A percentile compares a stretch with the other conserved stretches of the same genome.
Evolutionary conservation across 768 basidiomycete species (phyloP).

Genomic region (Russula emetica): DNA sequence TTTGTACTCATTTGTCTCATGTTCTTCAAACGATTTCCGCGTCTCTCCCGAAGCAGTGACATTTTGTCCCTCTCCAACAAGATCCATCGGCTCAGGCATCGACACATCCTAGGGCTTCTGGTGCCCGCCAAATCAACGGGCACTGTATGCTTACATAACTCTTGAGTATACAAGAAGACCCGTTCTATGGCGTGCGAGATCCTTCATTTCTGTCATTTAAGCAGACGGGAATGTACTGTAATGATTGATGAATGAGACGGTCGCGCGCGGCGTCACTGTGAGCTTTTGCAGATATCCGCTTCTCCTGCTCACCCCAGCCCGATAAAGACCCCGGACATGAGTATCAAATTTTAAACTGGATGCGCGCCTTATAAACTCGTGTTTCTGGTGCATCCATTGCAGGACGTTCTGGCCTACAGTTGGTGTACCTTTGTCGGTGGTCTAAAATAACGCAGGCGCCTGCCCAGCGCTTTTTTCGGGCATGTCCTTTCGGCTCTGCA

Average conservation of each 20-base stretch:
- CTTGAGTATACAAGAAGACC: not conserved
- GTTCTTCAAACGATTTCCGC: not conserved
- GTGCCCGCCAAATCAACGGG: not conserved
- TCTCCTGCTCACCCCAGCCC: not conserved
- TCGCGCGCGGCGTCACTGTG: not conserved
- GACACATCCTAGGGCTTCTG: not conserved
- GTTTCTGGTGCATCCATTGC: not conserved
- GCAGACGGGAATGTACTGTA: not conserved
- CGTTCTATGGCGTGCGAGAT: not conserved
- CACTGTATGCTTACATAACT: not conserved
- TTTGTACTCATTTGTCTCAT: not conserved
- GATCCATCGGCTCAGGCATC: not conserved
- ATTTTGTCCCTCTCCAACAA: not conserved
- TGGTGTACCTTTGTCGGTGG: not conserved
- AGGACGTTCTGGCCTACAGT: not conserved
- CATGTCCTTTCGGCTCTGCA: not conserved
- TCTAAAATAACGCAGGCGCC: not conserved
- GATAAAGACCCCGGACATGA: not conserved
- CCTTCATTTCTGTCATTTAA: not conserved
- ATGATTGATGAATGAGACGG: not conserved
- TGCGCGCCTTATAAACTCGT: not conserved
- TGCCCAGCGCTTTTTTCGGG: not conserved
- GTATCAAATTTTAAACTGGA: not conserved
- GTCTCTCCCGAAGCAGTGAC: not conserved
- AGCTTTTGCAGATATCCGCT: not conserved